phyloP scores from a whole-genome alignment of 192 early-diverging fungal species.

The Coemansia erecta region DNA sequence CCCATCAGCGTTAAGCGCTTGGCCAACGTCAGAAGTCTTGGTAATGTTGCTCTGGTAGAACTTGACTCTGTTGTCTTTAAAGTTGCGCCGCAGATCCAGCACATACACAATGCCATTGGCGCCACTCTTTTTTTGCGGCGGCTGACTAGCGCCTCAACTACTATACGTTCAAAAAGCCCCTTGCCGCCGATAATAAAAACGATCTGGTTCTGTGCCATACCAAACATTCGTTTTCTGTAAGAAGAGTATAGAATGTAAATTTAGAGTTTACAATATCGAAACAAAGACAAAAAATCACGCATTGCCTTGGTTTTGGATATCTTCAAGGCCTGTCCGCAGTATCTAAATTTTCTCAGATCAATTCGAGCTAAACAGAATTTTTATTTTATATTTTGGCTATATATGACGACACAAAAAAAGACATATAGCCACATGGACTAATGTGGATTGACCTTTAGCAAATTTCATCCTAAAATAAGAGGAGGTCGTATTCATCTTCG shows the following conservation, averaged over 20 bases:
- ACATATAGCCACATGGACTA: too few species aligned
- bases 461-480: too few species aligned
- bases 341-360: too few species aligned
- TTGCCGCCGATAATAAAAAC: slow-evolving; percentile 84
- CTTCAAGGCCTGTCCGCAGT: too few species aligned
- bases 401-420: too few species aligned
- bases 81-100: slow-evolving; percentile 73
- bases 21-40: slow-evolving; percentile 49
- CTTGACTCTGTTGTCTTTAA: slow-evolving; percentile 40
- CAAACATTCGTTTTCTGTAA: neutral
- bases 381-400: too few species aligned
- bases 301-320: too few species aligned
- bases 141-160: slow-evolving; percentile 71
- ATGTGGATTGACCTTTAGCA: too few species aligned
- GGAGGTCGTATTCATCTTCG: too few species aligned
- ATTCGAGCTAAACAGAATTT: too few species aligned
- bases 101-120: slow-evolving; percentile 62
- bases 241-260: neutral
- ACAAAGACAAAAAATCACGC: neutral
- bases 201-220: slow-evolving; percentile 19
- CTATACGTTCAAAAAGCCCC: slow-evolving; percentile 80
- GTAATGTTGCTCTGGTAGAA: slow-evolving; percentile 65
- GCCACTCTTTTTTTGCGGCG: slow-evolving; percentile 26
- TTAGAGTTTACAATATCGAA: slow-evolving; percentile 4
- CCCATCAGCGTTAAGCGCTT: slow-evolving; percentile 49